Evolutionary conservation across 192 early-diverging fungal species (phyloP).

Genomic region (Radiomyces spectabilis): DNA sequence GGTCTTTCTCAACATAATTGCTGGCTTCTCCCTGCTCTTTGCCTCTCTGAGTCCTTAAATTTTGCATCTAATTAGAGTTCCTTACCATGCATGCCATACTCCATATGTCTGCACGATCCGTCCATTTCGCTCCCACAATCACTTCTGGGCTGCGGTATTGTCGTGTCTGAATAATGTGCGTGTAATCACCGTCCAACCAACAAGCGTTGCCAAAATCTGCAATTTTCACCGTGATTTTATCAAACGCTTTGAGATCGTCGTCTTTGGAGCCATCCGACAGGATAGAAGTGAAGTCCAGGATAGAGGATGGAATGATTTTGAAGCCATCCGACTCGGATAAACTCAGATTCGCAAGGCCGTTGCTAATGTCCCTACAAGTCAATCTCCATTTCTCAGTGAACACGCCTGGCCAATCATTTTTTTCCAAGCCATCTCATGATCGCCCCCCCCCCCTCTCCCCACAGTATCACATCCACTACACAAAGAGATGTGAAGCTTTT

Average conservation of each 20-base stretch:
- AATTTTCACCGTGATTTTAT: conserved; percentile 74
- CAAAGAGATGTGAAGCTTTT: too few relatives aligned
- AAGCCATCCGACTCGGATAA: not conserved
- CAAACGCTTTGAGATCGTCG: not conserved
- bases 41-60: not conserved
- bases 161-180: conserved; percentile 91
- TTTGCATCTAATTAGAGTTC: not conserved
- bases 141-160: conserved; percentile 96
- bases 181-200: conserved; percentile 92
- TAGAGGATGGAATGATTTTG: not conserved
- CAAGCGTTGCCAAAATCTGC: conserved; percentile 96
- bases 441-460: too few relatives aligned
- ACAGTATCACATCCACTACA: too few relatives aligned
- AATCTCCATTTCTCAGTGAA: too few relatives aligned
- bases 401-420: too few relatives aligned
- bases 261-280: too few relatives aligned
- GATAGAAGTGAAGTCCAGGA: not conserved
- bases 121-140: conserved; percentile 85
- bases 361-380: too few relatives aligned
- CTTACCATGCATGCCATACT: conserved; percentile 82
- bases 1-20: too few relatives aligned
- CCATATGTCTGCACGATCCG: conserved; percentile 84
- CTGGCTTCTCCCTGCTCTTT: too few relatives aligned
- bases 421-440: too few relatives aligned
- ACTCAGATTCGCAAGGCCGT: not conserved